Evolutionary conservation across 2,329 filamentous ascomycete genomes (phyloP).

Genomic region (Botrytis sinoallii): DNA sequence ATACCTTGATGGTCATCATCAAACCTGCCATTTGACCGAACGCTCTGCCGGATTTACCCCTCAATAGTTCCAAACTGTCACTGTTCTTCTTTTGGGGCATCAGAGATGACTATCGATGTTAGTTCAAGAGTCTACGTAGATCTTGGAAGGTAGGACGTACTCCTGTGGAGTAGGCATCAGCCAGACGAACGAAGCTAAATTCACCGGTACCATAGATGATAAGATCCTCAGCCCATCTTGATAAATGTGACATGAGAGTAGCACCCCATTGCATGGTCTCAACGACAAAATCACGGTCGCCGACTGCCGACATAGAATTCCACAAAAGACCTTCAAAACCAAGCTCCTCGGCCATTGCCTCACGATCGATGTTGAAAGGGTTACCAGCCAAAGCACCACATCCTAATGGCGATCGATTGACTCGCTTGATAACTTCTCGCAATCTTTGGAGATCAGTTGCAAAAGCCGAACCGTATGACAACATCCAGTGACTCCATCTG

Average conservation of each 20-base stretch:
- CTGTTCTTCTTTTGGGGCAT: slow-evolving; percentile 71
- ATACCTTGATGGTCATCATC: slow-evolving; percentile 58
- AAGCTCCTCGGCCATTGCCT: slow-evolving; percentile 73
- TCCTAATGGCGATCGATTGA: slow-evolving; percentile 55
- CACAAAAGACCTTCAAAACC: slow-evolving; percentile 72
- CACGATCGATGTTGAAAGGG: slow-evolving; percentile 76
- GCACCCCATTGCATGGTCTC: slow-evolving; percentile 79
- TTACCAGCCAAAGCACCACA: slow-evolving; percentile 70
- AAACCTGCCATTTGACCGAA: slow-evolving; percentile 81
- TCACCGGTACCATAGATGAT: slow-evolving; percentile 72
- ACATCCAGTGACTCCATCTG: slow-evolving; percentile 77
- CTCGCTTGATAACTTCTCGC: slow-evolving; percentile 67
- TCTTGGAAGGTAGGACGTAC: background rate
- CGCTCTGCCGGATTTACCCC: slow-evolving; percentile 72
- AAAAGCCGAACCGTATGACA: slow-evolving; percentile 72
- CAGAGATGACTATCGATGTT: slow-evolving; percentile 28
- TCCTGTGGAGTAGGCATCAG: slow-evolving; percentile 77
- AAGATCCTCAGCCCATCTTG: slow-evolving; percentile 75
- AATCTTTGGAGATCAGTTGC: slow-evolving; percentile 72
- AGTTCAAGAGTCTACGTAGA: background rate
- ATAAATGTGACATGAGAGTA: slow-evolving; percentile 76
- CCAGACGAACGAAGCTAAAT: slow-evolving; percentile 72
- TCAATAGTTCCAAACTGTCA: slow-evolving; percentile 69
- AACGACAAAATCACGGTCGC: slow-evolving; percentile 68
- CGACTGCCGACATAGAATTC: slow-evolving; percentile 73